A percentile compares a stretch with the other conserved stretches of the same genome.
phyloP scores from a whole-genome alignment of 495 filamentous ascomycete species.

The Penicillium roqueforti region DNA sequence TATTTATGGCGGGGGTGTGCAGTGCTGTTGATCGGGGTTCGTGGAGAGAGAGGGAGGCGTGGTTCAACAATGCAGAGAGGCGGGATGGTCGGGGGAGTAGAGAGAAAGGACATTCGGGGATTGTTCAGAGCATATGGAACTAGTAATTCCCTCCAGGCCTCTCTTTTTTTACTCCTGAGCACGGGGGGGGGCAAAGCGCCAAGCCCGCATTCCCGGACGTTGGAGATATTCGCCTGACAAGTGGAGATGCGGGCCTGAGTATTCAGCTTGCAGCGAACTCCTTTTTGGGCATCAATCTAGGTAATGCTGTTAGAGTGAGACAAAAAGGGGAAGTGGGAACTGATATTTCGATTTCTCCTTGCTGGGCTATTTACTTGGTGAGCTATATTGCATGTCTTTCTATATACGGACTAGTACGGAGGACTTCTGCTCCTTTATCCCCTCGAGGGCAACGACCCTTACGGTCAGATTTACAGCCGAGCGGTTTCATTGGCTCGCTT shows the following conservation, averaged over 20 bases:
- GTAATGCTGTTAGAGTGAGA: background rate
- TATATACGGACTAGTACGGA: background rate
- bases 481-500: constrained; percentile 31
- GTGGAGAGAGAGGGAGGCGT: background rate
- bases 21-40: background rate
- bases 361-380: background rate
- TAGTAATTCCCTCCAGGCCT: background rate
- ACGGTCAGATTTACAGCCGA: constrained; percentile 10
- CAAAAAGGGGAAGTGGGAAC: background rate
- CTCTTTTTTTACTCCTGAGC: background rate
- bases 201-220: background rate
- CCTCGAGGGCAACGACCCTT: background rate
- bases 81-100: background rate
- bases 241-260: background rate
- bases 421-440: background rate
- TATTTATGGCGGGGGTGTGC: background rate
- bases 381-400: background rate
- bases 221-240: constrained; percentile 3
- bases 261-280: too few species aligned
- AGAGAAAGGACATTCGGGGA: background rate
- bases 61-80: background rate
- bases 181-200: background rate
- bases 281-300: background rate
- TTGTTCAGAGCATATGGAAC: too few species aligned
- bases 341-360: constrained; percentile 1